Evolutionary conservation across 805 yeast genomes (phyloP).

Genomic region (Candida caryicola): DNA sequence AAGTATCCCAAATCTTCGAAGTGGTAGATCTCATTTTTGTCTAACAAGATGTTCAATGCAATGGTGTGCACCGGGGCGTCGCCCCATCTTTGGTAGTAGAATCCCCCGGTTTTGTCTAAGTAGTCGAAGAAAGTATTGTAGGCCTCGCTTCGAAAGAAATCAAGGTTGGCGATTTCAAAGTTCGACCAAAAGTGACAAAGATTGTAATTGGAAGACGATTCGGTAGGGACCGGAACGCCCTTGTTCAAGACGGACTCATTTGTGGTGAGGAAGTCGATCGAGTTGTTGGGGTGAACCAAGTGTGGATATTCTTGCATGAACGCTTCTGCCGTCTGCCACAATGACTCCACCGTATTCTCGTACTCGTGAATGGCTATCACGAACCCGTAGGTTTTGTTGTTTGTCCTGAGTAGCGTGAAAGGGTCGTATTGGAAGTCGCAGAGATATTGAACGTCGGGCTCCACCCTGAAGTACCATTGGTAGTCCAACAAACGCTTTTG

Average conservation of each 20-base stretch:
- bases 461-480: slow-evolving; percentile 61
- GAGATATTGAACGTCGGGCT: slow-evolving; percentile 53
- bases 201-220: slow-evolving; percentile 35
- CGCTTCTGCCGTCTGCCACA: slow-evolving; percentile 48
- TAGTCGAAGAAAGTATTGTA: slow-evolving; percentile 45
- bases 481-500: slow-evolving; percentile 44
- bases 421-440: slow-evolving; percentile 61
- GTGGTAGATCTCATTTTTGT: slow-evolving; percentile 38
- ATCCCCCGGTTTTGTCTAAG: slow-evolving; percentile 50
- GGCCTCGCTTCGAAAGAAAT: slow-evolving; percentile 47
- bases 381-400: slow-evolving; percentile 50
- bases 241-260: slow-evolving; percentile 34
- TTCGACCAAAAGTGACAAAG: slow-evolving; percentile 67
- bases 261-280: slow-evolving; percentile 46
- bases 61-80: slow-evolving; percentile 50
- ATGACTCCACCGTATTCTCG: slow-evolving; percentile 49
- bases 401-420: slow-evolving; percentile 40
- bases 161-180: slow-evolving; percentile 54
- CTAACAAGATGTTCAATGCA: slow-evolving; percentile 33
- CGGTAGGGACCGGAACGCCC: slow-evolving; percentile 7
- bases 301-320: slow-evolving; percentile 48
- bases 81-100: slow-evolving; percentile 62
- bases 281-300: slow-evolving; percentile 45
- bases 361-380: slow-evolving; percentile 50
- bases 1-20: slow-evolving; percentile 46